Conservation (phyloP, 2,329 filamentous ascomycete genomes). For the Neofusicoccum umdonicola region DNA sequence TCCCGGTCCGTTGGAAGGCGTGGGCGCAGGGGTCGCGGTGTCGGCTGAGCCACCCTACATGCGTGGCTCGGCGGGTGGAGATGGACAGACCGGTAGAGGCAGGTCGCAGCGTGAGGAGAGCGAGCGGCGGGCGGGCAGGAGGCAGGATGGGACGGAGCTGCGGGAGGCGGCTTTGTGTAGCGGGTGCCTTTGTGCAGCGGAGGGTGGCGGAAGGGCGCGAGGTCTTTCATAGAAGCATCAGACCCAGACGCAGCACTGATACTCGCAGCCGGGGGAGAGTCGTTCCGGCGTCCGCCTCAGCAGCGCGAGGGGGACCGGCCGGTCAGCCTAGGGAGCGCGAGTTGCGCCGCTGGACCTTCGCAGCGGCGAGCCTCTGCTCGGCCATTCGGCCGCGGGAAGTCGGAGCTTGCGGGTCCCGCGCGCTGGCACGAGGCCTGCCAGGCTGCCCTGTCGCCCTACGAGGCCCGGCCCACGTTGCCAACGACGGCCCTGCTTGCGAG, state of each 20-base stretch:
- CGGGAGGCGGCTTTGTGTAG: conserved; percentile 1
- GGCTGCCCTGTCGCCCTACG: not conserved
- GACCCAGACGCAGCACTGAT: not conserved
- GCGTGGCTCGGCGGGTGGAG: conserved; percentile 8
- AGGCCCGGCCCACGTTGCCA: not conserved
- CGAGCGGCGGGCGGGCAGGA: not conserved
- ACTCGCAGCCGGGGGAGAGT: not conserved
- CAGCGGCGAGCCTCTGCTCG: not conserved
- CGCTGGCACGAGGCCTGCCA: not conserved
- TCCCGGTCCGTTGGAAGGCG: not conserved
- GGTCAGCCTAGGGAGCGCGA: not conserved
- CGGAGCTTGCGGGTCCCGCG: not conserved
- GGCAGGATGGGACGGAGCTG: not conserved
- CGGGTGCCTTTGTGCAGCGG: not conserved
- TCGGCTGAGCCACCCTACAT: conserved; percentile 13
- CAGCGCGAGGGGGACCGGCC: not conserved
- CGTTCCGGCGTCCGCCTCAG: conserved; percentile 1
- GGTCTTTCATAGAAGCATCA: not conserved
- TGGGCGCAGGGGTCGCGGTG: conserved; percentile 8
- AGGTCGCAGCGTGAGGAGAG: not conserved
- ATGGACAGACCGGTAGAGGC: not conserved
- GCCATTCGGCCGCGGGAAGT: not conserved
- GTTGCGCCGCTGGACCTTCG: not conserved
- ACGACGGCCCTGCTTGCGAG: not conserved
- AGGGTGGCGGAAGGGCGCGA: not conserved